phyloP scores from a whole-genome alignment of 441 rosid species.

The Pelargonium australe region DNA sequence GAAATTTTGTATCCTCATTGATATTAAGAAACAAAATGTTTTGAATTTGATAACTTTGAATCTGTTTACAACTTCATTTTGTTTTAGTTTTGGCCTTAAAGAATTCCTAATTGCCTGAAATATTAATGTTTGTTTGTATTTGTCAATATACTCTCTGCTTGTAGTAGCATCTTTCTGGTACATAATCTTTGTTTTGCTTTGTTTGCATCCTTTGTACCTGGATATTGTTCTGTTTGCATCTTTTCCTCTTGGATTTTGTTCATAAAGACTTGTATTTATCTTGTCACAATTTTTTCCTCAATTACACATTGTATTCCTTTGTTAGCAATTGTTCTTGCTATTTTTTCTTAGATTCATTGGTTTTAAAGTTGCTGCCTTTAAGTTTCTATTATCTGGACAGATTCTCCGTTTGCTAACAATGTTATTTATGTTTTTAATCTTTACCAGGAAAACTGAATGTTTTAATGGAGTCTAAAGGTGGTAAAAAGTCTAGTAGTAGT shows the following conservation, averaged over 20 bases:
- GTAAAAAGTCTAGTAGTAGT: slow-evolving; percentile 48
- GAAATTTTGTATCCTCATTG: no score
- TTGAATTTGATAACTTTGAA: no score
- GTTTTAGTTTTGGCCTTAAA: no score
- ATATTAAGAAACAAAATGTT: no score
- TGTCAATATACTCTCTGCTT: no score
- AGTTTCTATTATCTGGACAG: not conserved
- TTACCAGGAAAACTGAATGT: slow-evolving; percentile 52
- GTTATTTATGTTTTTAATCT: not conserved
- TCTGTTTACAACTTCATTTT: no score
- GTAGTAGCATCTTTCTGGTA: not conserved
- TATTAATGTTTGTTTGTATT: no score
- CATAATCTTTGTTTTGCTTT: not conserved
- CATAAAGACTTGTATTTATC: not conserved
- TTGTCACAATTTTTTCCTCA: not conserved
- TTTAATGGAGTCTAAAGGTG: slow-evolving; percentile 70
- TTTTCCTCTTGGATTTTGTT: not conserved
- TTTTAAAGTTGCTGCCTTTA: not conserved
- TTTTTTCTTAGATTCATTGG: not conserved
- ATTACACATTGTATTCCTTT: not conserved
- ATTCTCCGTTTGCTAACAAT: not conserved
- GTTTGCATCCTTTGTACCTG: not conserved
- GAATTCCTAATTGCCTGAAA: no score
- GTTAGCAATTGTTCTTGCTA: not conserved
- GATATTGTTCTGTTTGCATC: not conserved